Evolutionary conservation across 2,329 filamentous ascomycete genomes (phyloP), one percentile per base, ranked within the genome.

Genomic region (Clonostachys solani): DNA sequence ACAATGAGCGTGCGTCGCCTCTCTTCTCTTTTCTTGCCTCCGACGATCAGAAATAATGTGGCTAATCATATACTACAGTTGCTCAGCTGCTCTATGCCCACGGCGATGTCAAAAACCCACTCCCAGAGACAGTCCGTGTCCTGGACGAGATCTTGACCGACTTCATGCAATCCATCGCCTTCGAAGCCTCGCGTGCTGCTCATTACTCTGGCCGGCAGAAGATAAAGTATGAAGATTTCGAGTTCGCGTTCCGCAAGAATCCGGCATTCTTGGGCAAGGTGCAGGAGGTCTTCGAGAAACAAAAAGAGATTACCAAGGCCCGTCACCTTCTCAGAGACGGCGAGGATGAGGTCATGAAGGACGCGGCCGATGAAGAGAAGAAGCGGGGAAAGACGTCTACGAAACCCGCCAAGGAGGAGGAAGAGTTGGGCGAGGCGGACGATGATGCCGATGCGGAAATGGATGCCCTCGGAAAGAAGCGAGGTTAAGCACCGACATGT

Each of bases 201-300:
- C 84, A 89, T 64, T 89, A 95, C 67, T 84, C 88, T 3, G 87
- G 91, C 1, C 87, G 94, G 3, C 89, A 95, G 60, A 99, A 99
- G 71, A 91, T 99, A 70, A 99, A 99, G 67, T 89, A 95, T 60
- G 92, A 96, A 60, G 94, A 99, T 68, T 96, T 99, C 71, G 91
- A 95, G 61, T 99, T 95, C 68, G 90, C 91, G 37, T 81, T 97
- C 56, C 82, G 94, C 33, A 83, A 87, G 53, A 95, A 97, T 60
- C 85, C 88, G 9, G 75, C 81, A 49, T 95, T 95, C 63, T 75
- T 97, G 40, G 94, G 94, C 43, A 84, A 92, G 59, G 91, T 97
- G 47, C 84, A 89, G 63, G 91, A 96, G 71, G 82, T 95, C 60
- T 80, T 96, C 55, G 87, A 89, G 67, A 92, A 92, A 75, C 90